Conservation (phyloP, 768 basidiomycete genomes). For the Auriscalpium vulgare region DNA sequence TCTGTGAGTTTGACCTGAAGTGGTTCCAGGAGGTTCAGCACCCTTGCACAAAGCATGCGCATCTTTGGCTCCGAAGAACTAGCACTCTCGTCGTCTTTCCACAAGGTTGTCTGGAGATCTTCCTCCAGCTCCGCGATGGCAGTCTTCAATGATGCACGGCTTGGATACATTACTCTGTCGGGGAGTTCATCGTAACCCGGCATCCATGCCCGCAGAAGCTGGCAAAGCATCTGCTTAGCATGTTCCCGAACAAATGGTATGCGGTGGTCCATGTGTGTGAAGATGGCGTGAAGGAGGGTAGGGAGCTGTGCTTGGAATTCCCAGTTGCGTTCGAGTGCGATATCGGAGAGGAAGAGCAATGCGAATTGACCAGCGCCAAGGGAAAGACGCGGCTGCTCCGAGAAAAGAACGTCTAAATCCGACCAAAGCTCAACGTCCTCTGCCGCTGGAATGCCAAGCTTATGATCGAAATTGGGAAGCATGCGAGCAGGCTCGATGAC, state of each 20-base stretch:
- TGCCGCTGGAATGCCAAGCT: slow-evolving; percentile 48
- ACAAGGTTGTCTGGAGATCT: slow-evolving; percentile 49
- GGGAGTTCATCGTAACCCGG: slow-evolving; percentile 69
- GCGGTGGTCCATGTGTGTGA: slow-evolving; percentile 79
- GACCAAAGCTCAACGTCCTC: slow-evolving; percentile 73
- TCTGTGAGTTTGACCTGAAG: slow-evolving; percentile 61
- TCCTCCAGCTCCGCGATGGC: slow-evolving; percentile 48
- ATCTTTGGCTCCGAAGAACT: slow-evolving; percentile 57
- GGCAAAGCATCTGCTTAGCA: slow-evolving; percentile 76
- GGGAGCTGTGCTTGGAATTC: slow-evolving; percentile 64
- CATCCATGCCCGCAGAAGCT: slow-evolving; percentile 74
- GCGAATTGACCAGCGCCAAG: slow-evolving; percentile 86
- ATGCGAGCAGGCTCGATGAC: slow-evolving; percentile 81
- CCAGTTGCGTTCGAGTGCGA: slow-evolving; percentile 71
- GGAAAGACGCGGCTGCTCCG: slow-evolving; percentile 57
- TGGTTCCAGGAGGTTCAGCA: slow-evolving; percentile 62
- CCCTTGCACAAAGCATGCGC: slow-evolving; percentile 54
- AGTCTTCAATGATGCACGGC: slow-evolving; percentile 41
- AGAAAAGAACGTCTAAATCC: slow-evolving; percentile 70
- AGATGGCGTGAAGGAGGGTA: slow-evolving; percentile 66
- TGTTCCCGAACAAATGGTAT: slow-evolving; percentile 58
- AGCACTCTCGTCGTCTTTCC: slow-evolving; percentile 63
- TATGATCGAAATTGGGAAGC: slow-evolving; percentile 71
- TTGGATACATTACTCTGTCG: slow-evolving; percentile 44
- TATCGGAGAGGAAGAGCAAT: slow-evolving; percentile 74